phyloP scores from a whole-genome alignment of 2,329 filamentous ascomycete genomes.

The Parastagonospora avenae region DNA sequence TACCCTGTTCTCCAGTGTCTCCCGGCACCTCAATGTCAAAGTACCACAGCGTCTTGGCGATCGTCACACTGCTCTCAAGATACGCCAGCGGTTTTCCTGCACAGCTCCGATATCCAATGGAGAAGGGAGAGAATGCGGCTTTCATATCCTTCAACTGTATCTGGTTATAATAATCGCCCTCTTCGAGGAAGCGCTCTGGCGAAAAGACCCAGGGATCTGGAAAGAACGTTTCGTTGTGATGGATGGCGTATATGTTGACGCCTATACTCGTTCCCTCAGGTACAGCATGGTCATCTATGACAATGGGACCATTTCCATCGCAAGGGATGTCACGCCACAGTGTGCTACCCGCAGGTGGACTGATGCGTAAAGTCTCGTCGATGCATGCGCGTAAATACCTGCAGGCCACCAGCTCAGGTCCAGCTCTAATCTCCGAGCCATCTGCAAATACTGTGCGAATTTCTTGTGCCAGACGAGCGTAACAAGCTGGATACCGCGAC shows the following conservation, averaged over 20 bases:
- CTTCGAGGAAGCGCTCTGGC: slow-evolving; percentile 8
- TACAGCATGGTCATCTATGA: background rate
- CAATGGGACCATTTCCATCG: background rate
- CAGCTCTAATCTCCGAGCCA: slow-evolving; percentile 19
- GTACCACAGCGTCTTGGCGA: background rate
- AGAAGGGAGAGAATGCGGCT: slow-evolving; percentile 6
- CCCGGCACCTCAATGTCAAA: background rate
- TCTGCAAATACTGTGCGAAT: slow-evolving; percentile 15
- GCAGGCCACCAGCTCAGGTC: slow-evolving; percentile 14
- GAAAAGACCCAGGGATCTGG: slow-evolving; percentile 1
- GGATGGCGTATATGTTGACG: background rate
- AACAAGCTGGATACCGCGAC: slow-evolving; percentile 32
- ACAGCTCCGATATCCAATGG: slow-evolving; percentile 4
- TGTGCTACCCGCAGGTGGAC: slow-evolving; percentile 19
- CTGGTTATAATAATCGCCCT: background rate
- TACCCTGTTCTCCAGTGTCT: background rate
- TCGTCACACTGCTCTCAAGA: slow-evolving; percentile 1
- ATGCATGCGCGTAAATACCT: slow-evolving; percentile 30
- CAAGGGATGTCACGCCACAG: slow-evolving; percentile 15
- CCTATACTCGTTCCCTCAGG: background rate
- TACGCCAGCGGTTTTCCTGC: slow-evolving; percentile 7
- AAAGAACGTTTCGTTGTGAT: slow-evolving; percentile 4
- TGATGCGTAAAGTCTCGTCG: slow-evolving; percentile 31
- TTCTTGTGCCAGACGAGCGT: slow-evolving; percentile 18
- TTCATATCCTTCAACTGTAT: background rate